Evolutionary conservation across 2,329 filamentous ascomycete genomes (phyloP).

Genomic region (Trichoderma pleuroti): DNA sequence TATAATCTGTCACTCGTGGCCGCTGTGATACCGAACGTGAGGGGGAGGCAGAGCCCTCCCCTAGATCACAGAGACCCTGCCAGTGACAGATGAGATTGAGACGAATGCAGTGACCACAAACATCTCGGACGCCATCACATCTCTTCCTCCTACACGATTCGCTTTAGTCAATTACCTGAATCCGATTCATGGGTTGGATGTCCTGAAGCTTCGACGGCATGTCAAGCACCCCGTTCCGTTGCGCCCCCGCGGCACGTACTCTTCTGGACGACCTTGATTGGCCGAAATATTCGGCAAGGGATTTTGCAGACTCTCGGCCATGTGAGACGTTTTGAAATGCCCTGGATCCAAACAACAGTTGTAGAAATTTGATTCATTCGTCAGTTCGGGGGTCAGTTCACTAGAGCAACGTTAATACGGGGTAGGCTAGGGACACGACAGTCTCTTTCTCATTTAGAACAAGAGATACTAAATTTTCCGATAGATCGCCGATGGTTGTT

Average conservation of each 20-base stretch:
- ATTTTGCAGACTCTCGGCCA: neutral
- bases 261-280: neutral
- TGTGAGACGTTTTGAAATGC: neutral
- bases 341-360: neutral
- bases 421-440: neutral
- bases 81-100: neutral
- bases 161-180: neutral
- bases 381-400: neutral
- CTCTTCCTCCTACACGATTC: neutral
- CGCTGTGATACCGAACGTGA: neutral
- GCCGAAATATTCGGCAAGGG: neutral
- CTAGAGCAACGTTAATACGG: neutral
- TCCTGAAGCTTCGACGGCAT: neutral
- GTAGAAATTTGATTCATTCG: neutral
- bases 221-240: neutral
- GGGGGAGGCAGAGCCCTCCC: neutral
- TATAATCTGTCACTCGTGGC: neutral
- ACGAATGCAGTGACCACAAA: neutral
- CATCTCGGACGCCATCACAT: neutral
- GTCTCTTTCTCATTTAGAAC: neutral
- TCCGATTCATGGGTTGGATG: neutral
- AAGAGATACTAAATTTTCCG: neutral
- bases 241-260: neutral
- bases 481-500: neutral
- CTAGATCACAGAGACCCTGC: neutral